A percentile compares a stretch with the other conserved stretches of the same genome.
These are phyloP conservation scores for Beauveria caledonica DNA, from an alignment of 2,329 filamentous ascomycete species.

Conservation along the genomic window DNA sequence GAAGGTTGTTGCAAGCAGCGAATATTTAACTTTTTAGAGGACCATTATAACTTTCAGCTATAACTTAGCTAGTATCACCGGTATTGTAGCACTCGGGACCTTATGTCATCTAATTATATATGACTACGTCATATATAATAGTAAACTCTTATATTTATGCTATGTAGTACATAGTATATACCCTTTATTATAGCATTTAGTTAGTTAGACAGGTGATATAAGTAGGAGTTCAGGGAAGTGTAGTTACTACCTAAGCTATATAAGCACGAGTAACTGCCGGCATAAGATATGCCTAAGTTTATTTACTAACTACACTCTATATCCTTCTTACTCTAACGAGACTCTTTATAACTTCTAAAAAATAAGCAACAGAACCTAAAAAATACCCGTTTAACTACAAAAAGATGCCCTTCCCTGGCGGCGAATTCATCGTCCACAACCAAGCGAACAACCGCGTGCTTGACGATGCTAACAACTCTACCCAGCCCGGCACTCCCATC, in stretches of 20 bases:
- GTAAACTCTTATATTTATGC: neutral
- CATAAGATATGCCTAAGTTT: too few relatives aligned
- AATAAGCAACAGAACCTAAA: neutral
- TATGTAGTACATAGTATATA: neutral
- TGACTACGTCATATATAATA: neutral
- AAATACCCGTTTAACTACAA: neutral
- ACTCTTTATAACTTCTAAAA: too few relatives aligned
- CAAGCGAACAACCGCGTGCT: neutral
- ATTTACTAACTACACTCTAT: neutral
- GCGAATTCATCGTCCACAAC: constrained; percentile 1
- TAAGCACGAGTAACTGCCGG: neutral
- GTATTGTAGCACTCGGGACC: neutral
- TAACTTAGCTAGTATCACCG: too few relatives aligned
- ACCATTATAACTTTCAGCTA: too few relatives aligned
- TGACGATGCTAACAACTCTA: neutral
- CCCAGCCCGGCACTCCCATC: neutral
- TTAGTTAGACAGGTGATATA: neutral
- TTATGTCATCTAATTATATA: neutral
- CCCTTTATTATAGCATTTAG: neutral
- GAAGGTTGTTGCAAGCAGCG: too few relatives aligned
- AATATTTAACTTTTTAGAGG: too few relatives aligned
- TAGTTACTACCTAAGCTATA: neutral
- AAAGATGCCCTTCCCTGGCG: neutral
- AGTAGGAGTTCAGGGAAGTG: neutral
- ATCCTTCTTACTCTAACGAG: neutral